Base-by-base conservation (phyloP, 176 grass and related monocot genomes). In the Saccharum spontaneum region DNA sequence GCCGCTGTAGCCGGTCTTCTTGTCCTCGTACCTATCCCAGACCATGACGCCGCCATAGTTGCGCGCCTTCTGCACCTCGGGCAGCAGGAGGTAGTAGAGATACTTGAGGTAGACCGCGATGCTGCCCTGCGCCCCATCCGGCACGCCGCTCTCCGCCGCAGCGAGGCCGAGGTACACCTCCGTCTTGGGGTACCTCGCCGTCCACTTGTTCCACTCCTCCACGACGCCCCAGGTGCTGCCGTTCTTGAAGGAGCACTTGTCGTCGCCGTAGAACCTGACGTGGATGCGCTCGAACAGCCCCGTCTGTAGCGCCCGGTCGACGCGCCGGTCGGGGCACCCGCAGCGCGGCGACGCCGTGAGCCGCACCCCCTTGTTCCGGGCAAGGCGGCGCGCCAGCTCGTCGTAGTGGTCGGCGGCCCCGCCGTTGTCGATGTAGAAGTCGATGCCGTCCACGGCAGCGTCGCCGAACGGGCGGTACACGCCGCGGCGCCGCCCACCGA, bases 241-340 rank as follows among this genome's bases (percentile, higher is more conserved):
- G 13, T 20, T 36, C 44, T 26, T 50, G 40, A 77, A 88, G 13
- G 91, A 26, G 81, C 91, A 97, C 2, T 17, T 34, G 0, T 65
- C 64, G 73, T 90, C 81, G 70, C 88, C 93, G 85, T 90, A 97
- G 85, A 97, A 94, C 3, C 91, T 31, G 1, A 94, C 91, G 87
- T 90, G 93, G 39, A 97, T 64, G 39, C 87, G 92, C 76, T 90
- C 83, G 40, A 97, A 97, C 1, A 89, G 65, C 18, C 79, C 85
- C 15, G 89, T 94, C 7, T 31, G 14, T 0, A 94, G 79, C 33
- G 91, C 91, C 26, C 10, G 17, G 15, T 71, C 76, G 1, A 82
- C 43, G 14, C 39, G 77, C 10, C 17, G 0, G 73, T 93, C 94
- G 2, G 89, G 89, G 79, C 14, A 97, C 13, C 82, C 82, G 59